Evolutionary conservation across 108 stramenopile genomes (phyloP).

Genomic region (Cyclostephanos tholiformis): DNA sequence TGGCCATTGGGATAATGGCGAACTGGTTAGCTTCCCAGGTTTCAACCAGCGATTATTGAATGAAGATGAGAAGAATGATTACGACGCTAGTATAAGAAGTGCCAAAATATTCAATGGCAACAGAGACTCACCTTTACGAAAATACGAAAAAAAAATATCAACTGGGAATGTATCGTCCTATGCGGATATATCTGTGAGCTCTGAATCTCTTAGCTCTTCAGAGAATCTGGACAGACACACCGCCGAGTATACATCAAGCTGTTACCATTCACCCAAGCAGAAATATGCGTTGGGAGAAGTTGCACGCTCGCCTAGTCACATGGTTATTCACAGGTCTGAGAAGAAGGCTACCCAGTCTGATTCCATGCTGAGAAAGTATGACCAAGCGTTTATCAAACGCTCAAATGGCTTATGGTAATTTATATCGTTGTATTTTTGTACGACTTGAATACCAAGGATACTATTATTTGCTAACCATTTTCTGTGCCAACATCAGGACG

Average conservation of each 20-base stretch:
- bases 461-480: background rate
- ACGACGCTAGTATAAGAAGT: background rate
- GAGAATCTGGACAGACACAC: background rate
- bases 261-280: background rate
- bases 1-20: conserved; percentile 12
- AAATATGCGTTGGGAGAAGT: conserved; percentile 27
- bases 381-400: conserved; percentile 21
- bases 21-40: background rate
- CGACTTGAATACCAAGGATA: background rate
- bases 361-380: conserved; percentile 15
- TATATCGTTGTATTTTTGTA: background rate
- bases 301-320: conserved; percentile 24
- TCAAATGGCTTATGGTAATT: conserved; percentile 23
- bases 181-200: background rate
- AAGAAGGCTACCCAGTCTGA: conserved; percentile 20
- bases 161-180: background rate
- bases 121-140: background rate
- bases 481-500: background rate
- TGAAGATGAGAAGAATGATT: conserved; percentile 5
- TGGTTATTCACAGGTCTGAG: conserved; percentile 18
- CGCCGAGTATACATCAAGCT: background rate
- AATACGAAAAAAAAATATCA: background rate
- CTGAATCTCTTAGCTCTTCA: background rate
- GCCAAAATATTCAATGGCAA: background rate
- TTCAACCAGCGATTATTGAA: background rate